Evolutionary conservation across 768 basidiomycete species (phyloP).

Genomic region (Podaxis sp.): DNA sequence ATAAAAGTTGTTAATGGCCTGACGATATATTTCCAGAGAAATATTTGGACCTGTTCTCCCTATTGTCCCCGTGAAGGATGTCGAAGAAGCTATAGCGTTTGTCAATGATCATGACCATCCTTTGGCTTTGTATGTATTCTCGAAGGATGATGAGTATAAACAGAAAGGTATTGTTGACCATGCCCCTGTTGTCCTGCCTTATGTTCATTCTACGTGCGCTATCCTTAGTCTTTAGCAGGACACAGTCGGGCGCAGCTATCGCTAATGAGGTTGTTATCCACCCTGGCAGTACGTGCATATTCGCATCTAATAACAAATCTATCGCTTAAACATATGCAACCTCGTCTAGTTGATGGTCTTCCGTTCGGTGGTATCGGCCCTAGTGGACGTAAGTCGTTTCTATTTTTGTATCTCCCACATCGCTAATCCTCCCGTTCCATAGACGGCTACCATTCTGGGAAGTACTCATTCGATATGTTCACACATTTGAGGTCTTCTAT

Average conservation of each 20-base stretch:
- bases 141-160: constrained; percentile 56
- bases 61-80: constrained; percentile 63
- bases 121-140: constrained; percentile 76
- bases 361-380: constrained; percentile 76
- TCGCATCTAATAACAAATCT: no score
- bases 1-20: neutral
- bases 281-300: constrained; percentile 41
- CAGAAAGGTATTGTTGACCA: constrained; percentile 46
- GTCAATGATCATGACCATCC: constrained; percentile 70
- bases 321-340: neutral
- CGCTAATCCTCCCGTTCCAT: neutral
- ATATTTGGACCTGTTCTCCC: constrained; percentile 84
- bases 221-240: constrained; percentile 59
- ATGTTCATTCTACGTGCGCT: neutral
- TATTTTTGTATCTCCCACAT: neutral
- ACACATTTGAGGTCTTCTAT: constrained; percentile 66
- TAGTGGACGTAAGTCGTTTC: constrained; percentile 59
- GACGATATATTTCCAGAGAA: constrained; percentile 45
- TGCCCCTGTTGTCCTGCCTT: neutral
- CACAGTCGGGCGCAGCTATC: constrained; percentile 66
- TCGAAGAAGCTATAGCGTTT: constrained; percentile 71
- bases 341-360: constrained; percentile 47
- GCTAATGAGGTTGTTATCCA: constrained; percentile 75
- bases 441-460: constrained; percentile 73
- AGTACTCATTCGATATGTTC: constrained; percentile 74